These are phyloP conservation scores for Lojkania enalia DNA, from an alignment of 2,329 filamentous ascomycete genomes.

Conservation along the genomic window DNA sequence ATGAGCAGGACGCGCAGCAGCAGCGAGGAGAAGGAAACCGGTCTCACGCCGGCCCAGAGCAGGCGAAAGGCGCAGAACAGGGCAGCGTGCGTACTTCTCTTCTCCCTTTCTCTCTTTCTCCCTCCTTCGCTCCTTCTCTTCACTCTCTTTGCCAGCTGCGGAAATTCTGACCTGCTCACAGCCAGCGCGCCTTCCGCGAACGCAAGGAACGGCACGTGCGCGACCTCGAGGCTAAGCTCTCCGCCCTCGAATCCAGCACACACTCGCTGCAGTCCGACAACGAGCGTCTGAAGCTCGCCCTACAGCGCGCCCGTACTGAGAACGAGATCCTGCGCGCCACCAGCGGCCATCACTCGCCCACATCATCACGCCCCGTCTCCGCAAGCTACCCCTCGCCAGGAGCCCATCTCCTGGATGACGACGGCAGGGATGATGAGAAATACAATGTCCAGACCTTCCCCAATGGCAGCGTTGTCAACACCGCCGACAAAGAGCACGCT, in stretches of 20 bases:
- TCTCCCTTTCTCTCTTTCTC: neutral
- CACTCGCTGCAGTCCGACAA: constrained; percentile 78
- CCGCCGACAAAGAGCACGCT: constrained; percentile 31
- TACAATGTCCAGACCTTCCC: constrained; percentile 36
- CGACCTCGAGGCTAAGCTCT: constrained; percentile 86
- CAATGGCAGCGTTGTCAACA: constrained; percentile 37
- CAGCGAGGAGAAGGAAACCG: constrained; percentile 51
- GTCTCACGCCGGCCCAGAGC: constrained; percentile 55
- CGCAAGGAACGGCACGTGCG: constrained; percentile 94
- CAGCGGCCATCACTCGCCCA: constrained; percentile 51
- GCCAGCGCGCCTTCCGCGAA: constrained; percentile 94
- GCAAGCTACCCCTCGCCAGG: constrained; percentile 46
- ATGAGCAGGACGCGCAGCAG: constrained; percentile 44
- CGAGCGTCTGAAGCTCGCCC: constrained; percentile 78
- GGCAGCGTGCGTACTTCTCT: constrained; percentile 64
- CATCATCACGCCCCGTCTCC: constrained; percentile 46
- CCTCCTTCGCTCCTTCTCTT: neutral
- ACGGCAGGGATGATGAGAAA: constrained; percentile 23
- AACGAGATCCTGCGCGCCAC: constrained; percentile 91
- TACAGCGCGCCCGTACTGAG: constrained; percentile 83
- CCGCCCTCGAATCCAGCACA: constrained; percentile 73
- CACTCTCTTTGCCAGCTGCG: too few relatives aligned
- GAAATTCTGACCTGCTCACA: constrained; percentile 50
- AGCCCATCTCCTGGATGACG: constrained; percentile 28
- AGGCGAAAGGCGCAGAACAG: constrained; percentile 71